Conservation (phyloP, 2,329 filamentous ascomycete species). For the Seiridium unicorne region DNA sequence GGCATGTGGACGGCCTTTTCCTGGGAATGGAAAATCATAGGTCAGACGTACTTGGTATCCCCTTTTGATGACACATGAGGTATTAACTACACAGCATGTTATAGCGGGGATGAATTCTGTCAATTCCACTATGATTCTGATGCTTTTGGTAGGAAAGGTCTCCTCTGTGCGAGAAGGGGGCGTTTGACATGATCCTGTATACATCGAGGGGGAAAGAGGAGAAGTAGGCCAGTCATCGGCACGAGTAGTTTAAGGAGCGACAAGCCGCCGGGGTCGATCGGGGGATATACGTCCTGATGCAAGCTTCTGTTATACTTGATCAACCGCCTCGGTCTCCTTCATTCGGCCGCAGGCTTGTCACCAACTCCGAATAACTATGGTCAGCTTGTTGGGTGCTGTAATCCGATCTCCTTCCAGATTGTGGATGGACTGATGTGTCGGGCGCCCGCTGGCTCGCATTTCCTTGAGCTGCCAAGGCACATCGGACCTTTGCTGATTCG, state of each 20-base stretch:
- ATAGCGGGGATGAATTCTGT: constrained; percentile 19
- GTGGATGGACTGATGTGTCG: background rate
- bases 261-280: background rate
- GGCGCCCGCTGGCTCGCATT: background rate
- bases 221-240: background rate
- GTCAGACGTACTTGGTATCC: constrained; percentile 3
- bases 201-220: background rate
- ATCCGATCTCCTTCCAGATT: background rate
- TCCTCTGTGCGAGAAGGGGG: constrained; percentile 6
- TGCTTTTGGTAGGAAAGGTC: constrained; percentile 2
- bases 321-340: too few relatives aligned
- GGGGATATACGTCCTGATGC: too few relatives aligned
- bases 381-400: too few relatives aligned
- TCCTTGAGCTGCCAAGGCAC: background rate
- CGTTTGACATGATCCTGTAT: constrained; percentile 9
- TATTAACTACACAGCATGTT: constrained; percentile 20
- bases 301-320: too few relatives aligned
- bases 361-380: too few relatives aligned
- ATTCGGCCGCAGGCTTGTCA: too few relatives aligned
- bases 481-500: background rate
- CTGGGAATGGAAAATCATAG: background rate
- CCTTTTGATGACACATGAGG: constrained; percentile 15
- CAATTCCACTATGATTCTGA: constrained; percentile 13
- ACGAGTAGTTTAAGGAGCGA: background rate
- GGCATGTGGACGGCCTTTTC: background rate